phyloP scores from a whole-genome alignment of 768 basidiomycete genomes.

The Leccinellum luteum region DNA sequence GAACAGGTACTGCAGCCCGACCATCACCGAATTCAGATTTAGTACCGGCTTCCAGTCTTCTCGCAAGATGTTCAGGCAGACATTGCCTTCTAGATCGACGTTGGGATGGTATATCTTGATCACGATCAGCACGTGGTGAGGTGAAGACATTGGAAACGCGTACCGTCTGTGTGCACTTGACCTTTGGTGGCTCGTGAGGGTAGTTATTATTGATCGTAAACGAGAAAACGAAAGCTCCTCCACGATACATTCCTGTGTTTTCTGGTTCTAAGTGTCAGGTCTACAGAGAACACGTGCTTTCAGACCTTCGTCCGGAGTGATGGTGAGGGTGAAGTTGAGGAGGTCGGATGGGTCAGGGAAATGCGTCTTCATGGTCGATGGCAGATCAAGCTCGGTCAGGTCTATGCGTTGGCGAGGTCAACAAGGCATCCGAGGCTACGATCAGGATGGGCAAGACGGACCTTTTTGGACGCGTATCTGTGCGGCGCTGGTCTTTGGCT shows the following conservation, averaged over 20 bases:
- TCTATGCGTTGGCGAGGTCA: slow-evolving; percentile 46
- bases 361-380: slow-evolving; percentile 92
- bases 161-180: slow-evolving; percentile 94
- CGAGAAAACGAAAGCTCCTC: slow-evolving; percentile 89
- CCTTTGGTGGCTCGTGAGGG: slow-evolving; percentile 98
- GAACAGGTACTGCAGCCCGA: slow-evolving; percentile 97
- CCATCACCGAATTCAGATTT: slow-evolving; percentile 97
- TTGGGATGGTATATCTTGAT: slow-evolving; percentile 97
- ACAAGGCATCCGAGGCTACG: not conserved
- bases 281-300: not conserved
- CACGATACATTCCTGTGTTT: slow-evolving; percentile 91
- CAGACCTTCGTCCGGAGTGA: slow-evolving; percentile 94
- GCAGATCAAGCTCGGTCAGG: slow-evolving; percentile 93
- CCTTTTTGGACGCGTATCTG: slow-evolving; percentile 99
- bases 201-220: slow-evolving; percentile 97
- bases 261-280: slow-evolving; percentile 3
- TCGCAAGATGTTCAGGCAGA: slow-evolving; percentile 96
- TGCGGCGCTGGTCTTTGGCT: slow-evolving; percentile 97
- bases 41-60: slow-evolving; percentile 99
- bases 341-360: slow-evolving; percentile 93
- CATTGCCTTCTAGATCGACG: slow-evolving; percentile 96
- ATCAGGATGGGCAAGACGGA: slow-evolving; percentile 27
- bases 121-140: slow-evolving; percentile 3
- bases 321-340: slow-evolving; percentile 93
- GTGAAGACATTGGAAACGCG: slow-evolving; percentile 24